A percentile compares a stretch with the other conserved stretches of the same genome.
Evolutionary conservation across 1,284 basidiomycete genomes (phyloP).

Genomic region (Inonotus hispidus): DNA sequence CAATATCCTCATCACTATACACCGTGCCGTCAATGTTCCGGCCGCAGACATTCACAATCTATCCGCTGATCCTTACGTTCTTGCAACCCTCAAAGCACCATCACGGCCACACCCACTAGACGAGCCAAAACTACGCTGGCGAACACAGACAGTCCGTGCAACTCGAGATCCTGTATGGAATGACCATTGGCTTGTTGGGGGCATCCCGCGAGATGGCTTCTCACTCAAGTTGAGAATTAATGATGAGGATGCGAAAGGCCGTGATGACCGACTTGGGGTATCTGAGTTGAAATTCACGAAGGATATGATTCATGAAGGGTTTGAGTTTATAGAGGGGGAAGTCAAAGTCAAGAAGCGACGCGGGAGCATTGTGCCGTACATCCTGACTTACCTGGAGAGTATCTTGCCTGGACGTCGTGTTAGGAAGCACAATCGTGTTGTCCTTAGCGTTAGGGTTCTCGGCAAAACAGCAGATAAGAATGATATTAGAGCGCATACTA

Average conservation of each 20-base stretch:
- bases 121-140: slow-evolving; percentile 33
- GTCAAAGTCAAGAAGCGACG: slow-evolving; percentile 34
- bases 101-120: slow-evolving; percentile 22
- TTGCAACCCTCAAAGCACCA: slow-evolving; percentile 27
- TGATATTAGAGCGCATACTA: slow-evolving; percentile 35
- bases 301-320: slow-evolving; percentile 20
- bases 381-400: slow-evolving; percentile 28
- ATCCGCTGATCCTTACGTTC: slow-evolving; percentile 38
- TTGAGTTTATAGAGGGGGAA: slow-evolving; percentile 25
- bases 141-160: slow-evolving; percentile 34
- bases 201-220: slow-evolving; percentile 36
- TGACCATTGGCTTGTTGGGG: slow-evolving; percentile 37
- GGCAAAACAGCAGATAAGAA: slow-evolving; percentile 31
- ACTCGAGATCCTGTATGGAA: slow-evolving; percentile 37
- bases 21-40: slow-evolving; percentile 36
- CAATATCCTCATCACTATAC: slow-evolving; percentile 37
- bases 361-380: slow-evolving; percentile 30
- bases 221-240: slow-evolving; percentile 31
- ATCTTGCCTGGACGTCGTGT: slow-evolving; percentile 24
- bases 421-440: slow-evolving; percentile 26
- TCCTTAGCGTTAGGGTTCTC: slow-evolving; percentile 32
- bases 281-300: slow-evolving; percentile 24
- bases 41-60: slow-evolving; percentile 33
- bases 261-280: slow-evolving; percentile 41
- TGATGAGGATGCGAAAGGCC: slow-evolving; percentile 40